A percentile compares a stretch with the other conserved stretches of the same genome.
Evolutionary conservation across 2,329 filamentous ascomycete species (phyloP).

Genomic region (Aspergillus flavus): DNA sequence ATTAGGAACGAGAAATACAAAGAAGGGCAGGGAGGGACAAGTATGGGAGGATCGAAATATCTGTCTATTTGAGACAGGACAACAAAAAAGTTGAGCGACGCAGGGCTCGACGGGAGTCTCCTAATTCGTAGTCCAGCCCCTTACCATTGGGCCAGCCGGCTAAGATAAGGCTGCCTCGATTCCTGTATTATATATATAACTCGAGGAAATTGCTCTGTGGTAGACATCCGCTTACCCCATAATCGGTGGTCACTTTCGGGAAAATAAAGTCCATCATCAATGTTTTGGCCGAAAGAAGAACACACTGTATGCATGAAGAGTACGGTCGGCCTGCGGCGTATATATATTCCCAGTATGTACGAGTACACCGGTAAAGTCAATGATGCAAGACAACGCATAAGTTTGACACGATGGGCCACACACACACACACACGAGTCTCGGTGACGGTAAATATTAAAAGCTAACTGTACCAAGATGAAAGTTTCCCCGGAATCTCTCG

Average conservation of each 20-base stretch:
- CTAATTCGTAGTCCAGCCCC: slow-evolving; percentile 57
- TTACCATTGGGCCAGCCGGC: slow-evolving; percentile 38
- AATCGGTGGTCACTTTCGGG: too few relatives aligned
- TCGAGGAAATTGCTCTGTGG: too few relatives aligned
- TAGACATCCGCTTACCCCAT: too few relatives aligned
- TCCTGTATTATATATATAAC: background rate
- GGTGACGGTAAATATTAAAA: background rate
- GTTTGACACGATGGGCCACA: background rate
- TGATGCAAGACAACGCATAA: background rate
- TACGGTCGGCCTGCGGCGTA: background rate
- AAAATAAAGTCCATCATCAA: background rate
- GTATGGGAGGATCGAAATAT: too few relatives aligned
- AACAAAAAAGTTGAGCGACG: slow-evolving; percentile 33
- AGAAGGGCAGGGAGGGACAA: background rate
- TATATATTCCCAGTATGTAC: background rate
- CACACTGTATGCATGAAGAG: background rate
- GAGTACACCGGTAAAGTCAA: too few relatives aligned
- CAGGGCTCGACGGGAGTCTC: slow-evolving; percentile 52
- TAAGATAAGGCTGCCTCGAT: background rate
- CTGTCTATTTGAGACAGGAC: too few relatives aligned
- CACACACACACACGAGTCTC: background rate
- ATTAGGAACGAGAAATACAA: too few relatives aligned
- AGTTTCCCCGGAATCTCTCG: too few relatives aligned
- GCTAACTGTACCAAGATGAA: too few relatives aligned
- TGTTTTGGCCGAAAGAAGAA: background rate